Conservation (phyloP, 2,329 filamentous ascomycete species). For the Sporothrix pseudoabietina region DNA sequence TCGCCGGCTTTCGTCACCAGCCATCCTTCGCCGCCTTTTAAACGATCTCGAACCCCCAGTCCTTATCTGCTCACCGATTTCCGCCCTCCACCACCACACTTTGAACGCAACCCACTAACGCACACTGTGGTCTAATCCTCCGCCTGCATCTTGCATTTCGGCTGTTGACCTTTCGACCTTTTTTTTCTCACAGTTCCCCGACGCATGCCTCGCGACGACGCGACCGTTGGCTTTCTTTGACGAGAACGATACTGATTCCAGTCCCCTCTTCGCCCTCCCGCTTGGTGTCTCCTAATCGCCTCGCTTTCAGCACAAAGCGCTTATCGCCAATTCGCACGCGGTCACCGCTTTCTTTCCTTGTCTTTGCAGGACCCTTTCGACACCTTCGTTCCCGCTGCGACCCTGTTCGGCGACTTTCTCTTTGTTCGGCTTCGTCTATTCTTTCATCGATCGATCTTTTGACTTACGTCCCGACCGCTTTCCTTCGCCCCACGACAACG, state of each 20-base stretch:
- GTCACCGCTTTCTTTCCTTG: conserved; percentile 1
- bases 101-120: neutral
- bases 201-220: conserved; percentile 12
- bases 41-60: neutral
- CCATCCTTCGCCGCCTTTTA: neutral
- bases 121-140: neutral
- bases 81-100: neutral
- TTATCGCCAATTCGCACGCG: conserved; percentile 27
- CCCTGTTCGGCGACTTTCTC: neutral
- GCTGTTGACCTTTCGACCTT: neutral
- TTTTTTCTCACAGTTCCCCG: neutral
- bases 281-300: neutral
- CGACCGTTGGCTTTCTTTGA: conserved; percentile 17
- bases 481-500: neutral
- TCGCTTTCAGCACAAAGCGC: conserved; percentile 14
- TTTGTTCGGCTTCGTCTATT: neutral
- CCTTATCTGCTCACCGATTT: conserved; percentile 19
- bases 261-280: neutral
- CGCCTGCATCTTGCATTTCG: neutral
- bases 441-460: neutral
- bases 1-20: conserved; percentile 1
- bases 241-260: neutral
- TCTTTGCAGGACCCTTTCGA: neutral
- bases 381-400: neutral
- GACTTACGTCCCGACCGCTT: neutral